Conservation (phyloP, 2,329 filamentous ascomycete species). For the Alternaria angustiovoidea region DNA sequence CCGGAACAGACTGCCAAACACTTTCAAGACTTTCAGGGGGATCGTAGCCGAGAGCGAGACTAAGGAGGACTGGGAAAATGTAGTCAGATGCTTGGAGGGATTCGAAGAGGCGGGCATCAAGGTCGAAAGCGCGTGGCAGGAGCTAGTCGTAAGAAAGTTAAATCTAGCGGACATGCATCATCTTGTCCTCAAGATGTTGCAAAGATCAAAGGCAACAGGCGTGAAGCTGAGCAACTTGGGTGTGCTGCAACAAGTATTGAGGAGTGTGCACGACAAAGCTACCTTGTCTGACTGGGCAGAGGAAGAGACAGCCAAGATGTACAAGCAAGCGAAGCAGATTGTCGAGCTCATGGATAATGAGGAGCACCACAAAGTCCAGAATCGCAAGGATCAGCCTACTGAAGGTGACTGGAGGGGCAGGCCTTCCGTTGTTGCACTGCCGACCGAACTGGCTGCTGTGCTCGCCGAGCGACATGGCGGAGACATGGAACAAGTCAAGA, state of each 20-base stretch:
- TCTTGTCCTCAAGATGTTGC: conserved; percentile 41
- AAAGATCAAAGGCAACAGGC: conserved; percentile 36
- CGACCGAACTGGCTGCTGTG: conserved; percentile 55
- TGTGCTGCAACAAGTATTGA: conserved; percentile 47
- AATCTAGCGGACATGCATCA: conserved; percentile 31
- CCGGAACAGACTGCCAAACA: conserved; percentile 26
- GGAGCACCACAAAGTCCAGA: conserved; percentile 46
- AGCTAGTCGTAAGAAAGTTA: conserved; percentile 33
- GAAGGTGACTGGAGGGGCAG: conserved; percentile 35
- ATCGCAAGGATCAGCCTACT: conserved; percentile 7
- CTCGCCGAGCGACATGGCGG: conserved; percentile 49
- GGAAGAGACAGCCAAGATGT: conserved; percentile 49
- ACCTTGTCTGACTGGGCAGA: conserved; percentile 47
- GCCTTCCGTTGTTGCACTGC: conserved; percentile 52
- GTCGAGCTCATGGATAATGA: conserved; percentile 53
- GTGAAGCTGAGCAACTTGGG: conserved; percentile 28
- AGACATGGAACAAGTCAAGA: conserved; percentile 51
- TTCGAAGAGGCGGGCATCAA: conserved; percentile 36
- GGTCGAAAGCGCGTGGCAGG: conserved; percentile 19
- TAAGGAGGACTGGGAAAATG: conserved; percentile 46
- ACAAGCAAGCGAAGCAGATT: conserved; percentile 51
- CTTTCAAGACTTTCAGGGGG: conserved; percentile 7
- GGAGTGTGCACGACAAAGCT: conserved; percentile 47
- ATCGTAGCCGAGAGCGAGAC: conserved; percentile 34
- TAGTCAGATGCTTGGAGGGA: conserved; percentile 44